Evolutionary conservation across 139 green algal genomes (phyloP), one percentile per base, ranked within the genome.

Genomic region (Dunaliella primolecta): DNA sequence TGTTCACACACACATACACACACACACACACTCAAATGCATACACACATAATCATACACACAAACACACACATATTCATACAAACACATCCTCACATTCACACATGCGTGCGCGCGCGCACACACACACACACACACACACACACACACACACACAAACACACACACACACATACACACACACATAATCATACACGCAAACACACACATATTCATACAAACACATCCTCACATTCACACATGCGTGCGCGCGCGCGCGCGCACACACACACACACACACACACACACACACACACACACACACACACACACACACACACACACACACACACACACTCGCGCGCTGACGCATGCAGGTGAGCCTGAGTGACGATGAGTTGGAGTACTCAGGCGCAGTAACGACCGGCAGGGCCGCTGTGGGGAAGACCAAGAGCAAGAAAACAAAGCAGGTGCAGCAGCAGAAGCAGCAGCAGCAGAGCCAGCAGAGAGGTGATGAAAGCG

Each of bases 331-430:
- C 15, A 15, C 46, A 25, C 46, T 25, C 46, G 46, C 29, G n/a
- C 84, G 56, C 30, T 34, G 30, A 55, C 21, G 76, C 11, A 36
- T 81, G 35, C 84, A 91, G 87, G 74, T 46, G 29, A 36, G 71
- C 23, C 79, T 83, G 34, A 87, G 81, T 36, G 90, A 92, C 29
- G 90, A 93, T 81, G 91, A 95, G 84, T 32, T 91, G n/a, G 91
- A 93, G 89, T 91, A 92, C 57, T 35, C 79, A 0, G 71, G 56
- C 36, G 84, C 33, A 57, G 56, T 72, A 11, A 84, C 32, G 24
- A 38, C 34, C 34, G 75, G 72, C 76, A 76, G 35, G 32, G 80
- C 80, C 56, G 77, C 64, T 2, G 0, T 30, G 32, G 35, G 15
- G 15, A 36, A 76, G 75, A 34, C 75, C 27, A 36, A n/a, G 29